Evolutionary conservation across 495 filamentous ascomycete genomes (phyloP).

Genomic region (Podospora appendiculata): DNA sequence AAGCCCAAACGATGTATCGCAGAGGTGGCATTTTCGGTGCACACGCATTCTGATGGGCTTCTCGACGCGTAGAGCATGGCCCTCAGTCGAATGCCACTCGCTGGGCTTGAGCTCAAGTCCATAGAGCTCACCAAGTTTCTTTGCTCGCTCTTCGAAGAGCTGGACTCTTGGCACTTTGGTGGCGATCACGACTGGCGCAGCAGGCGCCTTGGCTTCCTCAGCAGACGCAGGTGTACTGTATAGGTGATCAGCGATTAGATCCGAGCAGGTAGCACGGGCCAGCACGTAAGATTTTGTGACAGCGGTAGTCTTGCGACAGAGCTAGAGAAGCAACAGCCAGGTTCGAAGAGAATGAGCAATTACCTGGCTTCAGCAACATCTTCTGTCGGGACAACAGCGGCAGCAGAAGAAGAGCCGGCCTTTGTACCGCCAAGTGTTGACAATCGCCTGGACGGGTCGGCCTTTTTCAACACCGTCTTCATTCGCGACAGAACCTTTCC

Average conservation of each 20-base stretch:
- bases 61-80: conserved; percentile 63
- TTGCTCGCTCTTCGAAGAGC: conserved; percentile 60
- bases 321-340: neutral
- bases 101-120: conserved; percentile 60
- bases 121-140: conserved; percentile 66
- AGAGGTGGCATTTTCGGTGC: conserved; percentile 74
- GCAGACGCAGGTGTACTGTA: conserved; percentile 21
- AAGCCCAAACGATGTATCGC: conserved; percentile 53
- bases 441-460: conserved; percentile 29
- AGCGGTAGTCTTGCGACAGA: neutral
- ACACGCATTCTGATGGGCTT: conserved; percentile 90
- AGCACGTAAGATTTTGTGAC: neutral
- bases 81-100: conserved; percentile 56
- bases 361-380: conserved; percentile 22
- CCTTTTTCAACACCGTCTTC: conserved; percentile 54
- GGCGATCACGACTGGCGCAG: conserved; percentile 8
- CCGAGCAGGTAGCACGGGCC: neutral
- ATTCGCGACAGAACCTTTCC: conserved; percentile 55
- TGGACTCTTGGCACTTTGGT: conserved; percentile 37
- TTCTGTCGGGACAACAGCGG: conserved; percentile 12
- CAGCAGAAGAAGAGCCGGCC: conserved; percentile 9
- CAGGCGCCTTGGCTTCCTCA: conserved; percentile 9
- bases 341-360: neutral
- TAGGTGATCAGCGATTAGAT: neutral
- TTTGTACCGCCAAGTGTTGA: conserved; percentile 9